These are phyloP conservation scores for Conticribra weissflogii DNA, from an alignment of 108 stramenopile species.

Conservation along the genomic window DNA sequence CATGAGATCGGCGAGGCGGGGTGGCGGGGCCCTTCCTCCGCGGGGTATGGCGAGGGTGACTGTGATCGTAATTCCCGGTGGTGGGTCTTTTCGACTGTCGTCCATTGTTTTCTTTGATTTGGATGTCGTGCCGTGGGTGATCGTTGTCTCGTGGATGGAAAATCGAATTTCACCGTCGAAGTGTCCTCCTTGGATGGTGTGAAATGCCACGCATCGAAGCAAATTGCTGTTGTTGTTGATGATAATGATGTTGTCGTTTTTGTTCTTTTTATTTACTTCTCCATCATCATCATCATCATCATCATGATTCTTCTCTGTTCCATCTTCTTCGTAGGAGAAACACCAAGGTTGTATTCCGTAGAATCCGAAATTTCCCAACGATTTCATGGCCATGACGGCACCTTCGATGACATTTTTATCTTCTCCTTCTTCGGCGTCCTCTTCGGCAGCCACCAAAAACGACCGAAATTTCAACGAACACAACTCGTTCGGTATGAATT, in stretches of 20 bases:
- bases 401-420: constrained; percentile 22
- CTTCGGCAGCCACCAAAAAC: constrained; percentile 28
- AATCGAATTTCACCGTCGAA: constrained; percentile 80
- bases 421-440: constrained; percentile 24
- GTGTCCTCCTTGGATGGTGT: constrained; percentile 68
- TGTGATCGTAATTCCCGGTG: constrained; percentile 27
- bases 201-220: constrained; percentile 42
- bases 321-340: constrained; percentile 42
- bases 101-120: neutral
- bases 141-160: constrained; percentile 33
- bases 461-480: constrained; percentile 34
- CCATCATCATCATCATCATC: constrained; percentile 28
- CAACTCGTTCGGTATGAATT: constrained; percentile 56
- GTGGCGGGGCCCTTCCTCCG: constrained; percentile 47
- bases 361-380: constrained; percentile 67
- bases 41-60: constrained; percentile 59
- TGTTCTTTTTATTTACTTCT: too few relatives aligned
- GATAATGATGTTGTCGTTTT: too few relatives aligned
- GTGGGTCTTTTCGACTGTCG: neutral
- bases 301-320: neutral
- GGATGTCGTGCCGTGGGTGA: too few relatives aligned
- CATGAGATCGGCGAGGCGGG: constrained; percentile 44
- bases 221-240: too few relatives aligned
- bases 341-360: constrained; percentile 65
- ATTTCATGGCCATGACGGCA: constrained; percentile 56